Percentiles rank a stretch among this genome's conserved stretches.
These are phyloP conservation scores for Jacaranda copaia DNA, from an alignment of 257 asterid species.

Conservation along the genomic window DNA sequence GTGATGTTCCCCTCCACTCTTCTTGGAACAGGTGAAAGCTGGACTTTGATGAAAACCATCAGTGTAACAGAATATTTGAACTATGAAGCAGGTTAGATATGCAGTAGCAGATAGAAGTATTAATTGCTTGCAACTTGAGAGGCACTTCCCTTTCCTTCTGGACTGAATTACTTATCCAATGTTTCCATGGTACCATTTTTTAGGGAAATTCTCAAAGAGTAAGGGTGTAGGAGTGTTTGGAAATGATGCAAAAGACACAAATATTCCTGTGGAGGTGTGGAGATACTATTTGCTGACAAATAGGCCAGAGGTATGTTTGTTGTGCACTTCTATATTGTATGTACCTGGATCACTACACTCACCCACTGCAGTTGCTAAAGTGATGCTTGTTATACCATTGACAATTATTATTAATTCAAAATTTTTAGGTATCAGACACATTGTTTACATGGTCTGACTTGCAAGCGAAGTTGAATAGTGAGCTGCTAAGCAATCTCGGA, in stretches of 20 bases:
- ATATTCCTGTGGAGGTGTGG: constrained; percentile 97
- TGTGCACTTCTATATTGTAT: constrained; percentile 23
- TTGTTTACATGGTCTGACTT: constrained; percentile 93
- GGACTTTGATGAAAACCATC: constrained; percentile 98
- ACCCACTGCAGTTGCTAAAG: neutral
- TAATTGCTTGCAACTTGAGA: constrained; percentile 23
- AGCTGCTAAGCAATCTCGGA: constrained; percentile 88
- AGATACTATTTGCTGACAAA: constrained; percentile 93
- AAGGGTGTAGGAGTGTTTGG: constrained; percentile 97
- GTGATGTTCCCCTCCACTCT: constrained; percentile 96
- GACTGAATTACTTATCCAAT: constrained; percentile 13
- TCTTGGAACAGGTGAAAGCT: constrained; percentile 92
- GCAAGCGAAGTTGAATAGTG: constrained; percentile 89
- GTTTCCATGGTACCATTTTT: constrained; percentile 17
- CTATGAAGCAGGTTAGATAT: constrained; percentile 90
- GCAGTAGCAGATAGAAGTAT: constrained; percentile 43
- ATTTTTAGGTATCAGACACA: constrained; percentile 84
- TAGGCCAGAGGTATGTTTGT: constrained; percentile 86
- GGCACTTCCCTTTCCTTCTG: constrained; percentile 10
- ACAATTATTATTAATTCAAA: constrained; percentile 15
- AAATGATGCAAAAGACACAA: constrained; percentile 88
- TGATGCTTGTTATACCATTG: constrained; percentile 25
- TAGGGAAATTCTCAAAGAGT: constrained; percentile 96
- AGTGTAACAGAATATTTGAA: constrained; percentile 96
- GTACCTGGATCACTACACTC: constrained; percentile 3